Percentiles rank a stretch among this genome's conserved stretches.
Conservation (phyloP, 495 filamentous ascomycete genomes). For the Penicillium salamii region DNA sequence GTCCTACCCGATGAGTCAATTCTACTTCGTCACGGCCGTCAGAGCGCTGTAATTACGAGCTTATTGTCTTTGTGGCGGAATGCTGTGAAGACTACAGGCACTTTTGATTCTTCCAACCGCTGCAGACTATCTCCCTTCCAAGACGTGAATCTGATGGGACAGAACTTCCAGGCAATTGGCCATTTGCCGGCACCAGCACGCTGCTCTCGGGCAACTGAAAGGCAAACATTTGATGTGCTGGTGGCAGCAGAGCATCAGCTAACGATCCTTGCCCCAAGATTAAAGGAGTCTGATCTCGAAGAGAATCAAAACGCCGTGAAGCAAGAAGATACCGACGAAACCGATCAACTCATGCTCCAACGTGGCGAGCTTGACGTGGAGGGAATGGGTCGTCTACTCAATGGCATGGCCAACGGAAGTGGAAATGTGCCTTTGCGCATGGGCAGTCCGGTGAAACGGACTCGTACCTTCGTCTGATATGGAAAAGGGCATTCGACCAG, state of each 20-base stretch:
- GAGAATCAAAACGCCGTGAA: conserved; percentile 7
- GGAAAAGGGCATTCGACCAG: conserved; percentile 8
- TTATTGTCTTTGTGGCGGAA: conserved; percentile 67
- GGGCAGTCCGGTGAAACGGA: conserved; percentile 41
- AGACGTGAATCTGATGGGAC: conserved; percentile 60
- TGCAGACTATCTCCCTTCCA: conserved; percentile 44
- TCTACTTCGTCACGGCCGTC: conserved; percentile 64
- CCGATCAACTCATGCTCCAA: conserved; percentile 44
- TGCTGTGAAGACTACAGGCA: conserved; percentile 57
- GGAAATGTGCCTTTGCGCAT: conserved; percentile 26
- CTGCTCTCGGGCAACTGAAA: conserved; percentile 34
- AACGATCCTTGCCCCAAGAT: conserved; percentile 50
- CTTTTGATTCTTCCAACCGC: conserved; percentile 45
- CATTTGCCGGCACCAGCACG: conserved; percentile 47
- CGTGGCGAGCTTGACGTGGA: conserved; percentile 49
- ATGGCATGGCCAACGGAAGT: conserved; percentile 38
- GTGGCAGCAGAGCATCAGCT: conserved; percentile 64
- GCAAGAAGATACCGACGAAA: conserved; percentile 22
- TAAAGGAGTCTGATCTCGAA: conserved; percentile 28
- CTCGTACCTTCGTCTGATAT: conserved; percentile 39
- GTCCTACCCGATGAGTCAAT: conserved; percentile 60
- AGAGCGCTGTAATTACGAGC: conserved; percentile 60
- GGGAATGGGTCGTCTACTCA: conserved; percentile 51
- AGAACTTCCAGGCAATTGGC: conserved; percentile 57
- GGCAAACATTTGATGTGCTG: conserved; percentile 55